Evolutionary conservation across 768 basidiomycete genomes (phyloP).

Genomic region (Amanita molliuscula): DNA sequence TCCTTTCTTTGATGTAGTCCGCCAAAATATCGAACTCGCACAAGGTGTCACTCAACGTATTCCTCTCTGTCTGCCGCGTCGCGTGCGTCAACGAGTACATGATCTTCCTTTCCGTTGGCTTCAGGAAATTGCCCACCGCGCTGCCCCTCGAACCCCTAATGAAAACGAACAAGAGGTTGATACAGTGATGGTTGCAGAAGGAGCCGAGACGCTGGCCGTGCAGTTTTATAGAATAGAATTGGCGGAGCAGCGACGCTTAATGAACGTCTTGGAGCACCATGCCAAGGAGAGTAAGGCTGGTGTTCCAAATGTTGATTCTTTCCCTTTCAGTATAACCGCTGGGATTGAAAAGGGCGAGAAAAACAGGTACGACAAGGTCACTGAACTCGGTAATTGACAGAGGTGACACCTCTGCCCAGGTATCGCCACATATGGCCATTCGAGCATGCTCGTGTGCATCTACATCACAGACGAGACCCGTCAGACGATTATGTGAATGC

Average conservation of each 20-base stretch:
- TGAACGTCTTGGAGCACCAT: constrained; percentile 90
- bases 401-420: constrained; percentile 24
- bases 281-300: constrained; percentile 39
- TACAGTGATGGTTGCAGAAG: constrained; percentile 43
- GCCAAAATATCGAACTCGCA: constrained; percentile 77
- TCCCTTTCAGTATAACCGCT: constrained; percentile 91
- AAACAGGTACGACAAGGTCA: constrained; percentile 52
- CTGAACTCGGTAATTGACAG: neutral
- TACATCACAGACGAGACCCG: constrained; percentile 28
- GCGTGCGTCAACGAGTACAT: constrained; percentile 44
- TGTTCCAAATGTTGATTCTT: constrained; percentile 19
- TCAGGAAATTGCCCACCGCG: constrained; percentile 53
- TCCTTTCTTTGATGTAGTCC: constrained; percentile 93
- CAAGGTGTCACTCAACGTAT: constrained; percentile 74
- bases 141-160: constrained; percentile 19
- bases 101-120: constrained; percentile 81
- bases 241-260: constrained; percentile 80
- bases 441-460: constrained; percentile 83
- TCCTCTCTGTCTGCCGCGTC: constrained; percentile 45
- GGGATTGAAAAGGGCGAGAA: constrained; percentile 92
- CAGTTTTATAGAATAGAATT: constrained; percentile 93
- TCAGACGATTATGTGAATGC: constrained; percentile 92
- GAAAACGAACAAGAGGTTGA: constrained; percentile 20
- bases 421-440: constrained; percentile 98
- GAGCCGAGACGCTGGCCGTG: constrained; percentile 73